Conservation (phyloP, 2,329 filamentous ascomycete species). For the Bipolaris gigantea region DNA sequence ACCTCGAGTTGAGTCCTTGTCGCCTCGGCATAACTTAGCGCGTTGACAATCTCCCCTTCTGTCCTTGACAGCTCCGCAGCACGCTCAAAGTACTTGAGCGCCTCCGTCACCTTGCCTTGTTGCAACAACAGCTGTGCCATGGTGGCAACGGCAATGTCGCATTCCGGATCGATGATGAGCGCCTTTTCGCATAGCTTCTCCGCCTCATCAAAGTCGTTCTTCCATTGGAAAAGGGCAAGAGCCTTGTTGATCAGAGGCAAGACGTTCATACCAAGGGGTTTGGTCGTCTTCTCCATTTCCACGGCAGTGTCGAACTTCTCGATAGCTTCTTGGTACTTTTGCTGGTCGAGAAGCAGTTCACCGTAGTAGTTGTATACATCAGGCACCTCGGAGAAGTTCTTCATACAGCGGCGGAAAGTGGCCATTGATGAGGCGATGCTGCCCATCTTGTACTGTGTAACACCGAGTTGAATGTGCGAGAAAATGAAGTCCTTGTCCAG, state of each 20-base stretch:
- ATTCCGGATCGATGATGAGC: constrained; percentile 96
- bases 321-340: constrained; percentile 92
- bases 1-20: constrained; percentile 89
- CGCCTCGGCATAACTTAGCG: constrained; percentile 93
- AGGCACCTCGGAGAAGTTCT: constrained; percentile 95
- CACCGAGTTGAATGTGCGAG: constrained; percentile 98
- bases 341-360: constrained; percentile 93
- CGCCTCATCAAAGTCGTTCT: constrained; percentile 91
- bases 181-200: constrained; percentile 98
- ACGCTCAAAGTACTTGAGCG: constrained; percentile 94
- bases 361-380: constrained; percentile 99
- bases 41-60: constrained; percentile 94
- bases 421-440: constrained; percentile 98
- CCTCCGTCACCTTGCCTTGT: constrained; percentile 94
- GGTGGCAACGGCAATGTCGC: constrained; percentile 96
- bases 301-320: constrained; percentile 99
- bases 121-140: constrained; percentile 98
- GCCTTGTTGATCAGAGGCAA: constrained; percentile 98
- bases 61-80: constrained; percentile 93
- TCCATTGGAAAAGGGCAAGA: constrained; percentile 95
- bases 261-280: constrained; percentile 96
- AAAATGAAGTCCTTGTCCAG: constrained; percentile 96
- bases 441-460: constrained; percentile 99
- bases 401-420: constrained; percentile 94
- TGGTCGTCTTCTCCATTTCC: constrained; percentile 94